Evolutionary conservation across 1,139 yeast genomes (phyloP).

Genomic region (Candida dubliniensis): DNA sequence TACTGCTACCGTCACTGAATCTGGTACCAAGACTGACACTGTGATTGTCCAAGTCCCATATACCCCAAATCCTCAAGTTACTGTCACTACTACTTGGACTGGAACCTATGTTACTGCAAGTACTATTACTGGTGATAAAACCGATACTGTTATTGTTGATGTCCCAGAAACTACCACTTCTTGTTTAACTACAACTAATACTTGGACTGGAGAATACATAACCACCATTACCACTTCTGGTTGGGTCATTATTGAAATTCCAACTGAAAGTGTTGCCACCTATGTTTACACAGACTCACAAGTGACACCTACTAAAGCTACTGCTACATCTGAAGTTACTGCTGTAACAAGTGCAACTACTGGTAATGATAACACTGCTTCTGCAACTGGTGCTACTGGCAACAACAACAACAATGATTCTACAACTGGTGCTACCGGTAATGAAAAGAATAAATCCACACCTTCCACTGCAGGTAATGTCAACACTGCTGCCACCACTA

Average conservation of each 20-base stretch:
- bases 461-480: too few relatives aligned
- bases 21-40: constrained; percentile 4
- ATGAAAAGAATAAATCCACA: too few relatives aligned
- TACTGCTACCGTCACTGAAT: constrained; percentile 3
- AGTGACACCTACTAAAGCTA: too few relatives aligned
- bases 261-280: background rate
- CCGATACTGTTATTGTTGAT: constrained; percentile 1
- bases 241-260: constrained; percentile 3
- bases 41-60: constrained; percentile 7
- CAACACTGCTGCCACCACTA: too few relatives aligned
- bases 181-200: constrained; percentile 1
- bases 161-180: constrained; percentile 1
- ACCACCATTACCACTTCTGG: constrained; percentile 1
- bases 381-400: too few relatives aligned
- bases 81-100: constrained; percentile 2
- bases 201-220: constrained; percentile 4
- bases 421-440: too few relatives aligned
- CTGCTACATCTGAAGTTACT: too few relatives aligned
- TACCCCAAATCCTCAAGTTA: constrained; percentile 4
- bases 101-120: constrained; percentile 1
- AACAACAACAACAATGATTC: too few relatives aligned
- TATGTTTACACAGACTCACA: too few relatives aligned
- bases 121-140: too few relatives aligned
- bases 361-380: too few relatives aligned
- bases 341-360: too few relatives aligned